A percentile compares a stretch with the other conserved stretches of the same genome.
Evolutionary conservation across 2,329 filamentous ascomycete species (phyloP).

Genomic region (Fusarium anguioides): DNA sequence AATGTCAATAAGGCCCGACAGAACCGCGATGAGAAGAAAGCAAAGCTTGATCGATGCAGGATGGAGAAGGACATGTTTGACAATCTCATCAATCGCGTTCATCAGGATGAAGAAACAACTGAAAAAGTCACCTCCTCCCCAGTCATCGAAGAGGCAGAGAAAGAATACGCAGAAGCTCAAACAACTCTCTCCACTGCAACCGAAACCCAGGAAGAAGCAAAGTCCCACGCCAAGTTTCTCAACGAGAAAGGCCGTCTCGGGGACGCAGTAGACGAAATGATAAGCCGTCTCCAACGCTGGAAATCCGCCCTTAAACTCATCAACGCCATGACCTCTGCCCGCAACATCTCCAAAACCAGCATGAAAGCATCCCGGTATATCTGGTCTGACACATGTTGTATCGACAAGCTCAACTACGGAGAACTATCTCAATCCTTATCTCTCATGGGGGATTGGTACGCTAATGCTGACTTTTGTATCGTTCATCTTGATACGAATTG

Average conservation of each 20-base stretch:
- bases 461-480: neutral
- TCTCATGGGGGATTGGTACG: slow-evolving; percentile 12
- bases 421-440: slow-evolving; percentile 1
- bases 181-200: rapidly evolving
- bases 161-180: neutral
- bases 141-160: neutral
- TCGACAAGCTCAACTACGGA: slow-evolving; percentile 4
- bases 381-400: slow-evolving; percentile 7
- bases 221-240: neutral
- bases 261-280: neutral
- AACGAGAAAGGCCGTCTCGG: neutral
- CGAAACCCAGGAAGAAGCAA: neutral
- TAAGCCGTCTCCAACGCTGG: neutral
- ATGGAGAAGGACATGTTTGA: slow-evolving; percentile 13
- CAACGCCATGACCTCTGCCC: neutral
- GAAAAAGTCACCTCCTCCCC: neutral
- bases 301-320: slow-evolving; percentile 5
- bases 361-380: neutral
- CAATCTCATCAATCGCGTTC: neutral
- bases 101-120: neutral
- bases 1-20: neutral
- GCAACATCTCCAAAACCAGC: neutral
- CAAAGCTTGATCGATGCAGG: neutral
- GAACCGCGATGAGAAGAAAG: neutral
- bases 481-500: neutral